Evolutionary conservation across 2,329 filamentous ascomycete genomes (phyloP).

Genomic region (Passalora sequoiae): DNA sequence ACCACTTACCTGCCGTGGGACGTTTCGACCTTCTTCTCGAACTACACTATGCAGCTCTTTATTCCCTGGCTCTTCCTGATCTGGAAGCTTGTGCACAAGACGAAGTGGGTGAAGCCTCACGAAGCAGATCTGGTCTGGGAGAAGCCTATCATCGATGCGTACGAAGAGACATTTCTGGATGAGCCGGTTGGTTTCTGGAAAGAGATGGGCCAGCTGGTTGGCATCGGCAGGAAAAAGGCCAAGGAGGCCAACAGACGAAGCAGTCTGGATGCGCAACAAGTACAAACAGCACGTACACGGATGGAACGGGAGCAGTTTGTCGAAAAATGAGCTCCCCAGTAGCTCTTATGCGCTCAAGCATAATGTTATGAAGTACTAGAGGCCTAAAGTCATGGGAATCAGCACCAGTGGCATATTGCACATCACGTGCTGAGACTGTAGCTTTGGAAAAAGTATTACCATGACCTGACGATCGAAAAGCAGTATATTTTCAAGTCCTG

Average conservation of each 20-base stretch:
- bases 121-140: conserved; percentile 51
- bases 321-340: no score
- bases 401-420: no score
- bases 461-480: no score
- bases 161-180: conserved; percentile 49
- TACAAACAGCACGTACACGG: neutral
- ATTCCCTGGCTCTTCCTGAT: conserved; percentile 24
- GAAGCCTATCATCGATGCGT: conserved; percentile 55
- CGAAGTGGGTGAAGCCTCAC: conserved; percentile 44
- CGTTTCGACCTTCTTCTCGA: conserved; percentile 43
- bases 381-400: no score
- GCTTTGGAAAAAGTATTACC: no score
- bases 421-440: no score
- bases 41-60: conserved; percentile 41
- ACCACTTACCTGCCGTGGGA: conserved; percentile 45
- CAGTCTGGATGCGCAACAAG: conserved; percentile 1
- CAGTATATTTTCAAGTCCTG: no score
- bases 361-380: no score
- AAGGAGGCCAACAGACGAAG: conserved; percentile 3
- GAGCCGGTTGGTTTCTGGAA: conserved; percentile 52
- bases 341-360: no score
- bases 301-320: neutral
- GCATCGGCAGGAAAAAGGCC: conserved; percentile 27
- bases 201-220: conserved; percentile 48
- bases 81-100: conserved; percentile 61